phyloP scores from a whole-genome alignment of 2,329 filamentous ascomycete genomes.

The Magnaporthales sp. region DNA sequence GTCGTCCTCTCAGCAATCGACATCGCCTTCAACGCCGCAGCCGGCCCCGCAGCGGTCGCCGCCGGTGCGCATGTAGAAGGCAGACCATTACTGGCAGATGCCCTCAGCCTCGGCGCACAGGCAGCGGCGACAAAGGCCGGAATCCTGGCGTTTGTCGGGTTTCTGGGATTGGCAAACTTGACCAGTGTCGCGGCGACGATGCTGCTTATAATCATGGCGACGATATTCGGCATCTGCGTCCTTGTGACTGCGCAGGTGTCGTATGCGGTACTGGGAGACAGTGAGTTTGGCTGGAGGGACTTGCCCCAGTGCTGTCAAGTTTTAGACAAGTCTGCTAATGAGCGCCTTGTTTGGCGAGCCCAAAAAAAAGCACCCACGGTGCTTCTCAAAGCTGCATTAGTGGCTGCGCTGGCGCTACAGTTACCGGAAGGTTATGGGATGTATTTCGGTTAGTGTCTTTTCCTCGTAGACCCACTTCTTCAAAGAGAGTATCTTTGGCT shows the following conservation, averaged over 20 bases:
- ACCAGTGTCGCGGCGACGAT: background rate
- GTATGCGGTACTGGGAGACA: background rate
- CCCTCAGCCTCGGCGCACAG: background rate
- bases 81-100: background rate
- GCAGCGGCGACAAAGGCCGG: constrained; percentile 4
- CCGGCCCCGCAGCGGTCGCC: constrained; percentile 5
- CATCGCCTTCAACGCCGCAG: constrained; percentile 6
- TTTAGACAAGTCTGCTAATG: background rate
- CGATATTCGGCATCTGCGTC: constrained; percentile 2
- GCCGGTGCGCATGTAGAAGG: constrained; percentile 1
- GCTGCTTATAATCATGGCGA: constrained; percentile 1
- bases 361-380: background rate
- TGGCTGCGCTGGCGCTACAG: constrained; percentile 3
- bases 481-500: background rate
- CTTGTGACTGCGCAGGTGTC: constrained; percentile 4
- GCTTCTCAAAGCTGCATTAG: constrained; percentile 4
- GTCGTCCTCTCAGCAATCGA: constrained; percentile 1
- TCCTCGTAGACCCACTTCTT: too few species aligned
- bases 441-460: constrained; percentile 5
- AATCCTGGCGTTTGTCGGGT: constrained; percentile 4
- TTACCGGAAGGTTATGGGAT: constrained; percentile 2
- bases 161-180: constrained; percentile 2
- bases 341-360: background rate
- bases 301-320: background rate
- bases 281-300: background rate